Percentiles rank a stretch among this genome's conserved stretches.
phyloP scores from a whole-genome alignment of 108 stramenopile genomes.

The Epithemia pelagica region DNA sequence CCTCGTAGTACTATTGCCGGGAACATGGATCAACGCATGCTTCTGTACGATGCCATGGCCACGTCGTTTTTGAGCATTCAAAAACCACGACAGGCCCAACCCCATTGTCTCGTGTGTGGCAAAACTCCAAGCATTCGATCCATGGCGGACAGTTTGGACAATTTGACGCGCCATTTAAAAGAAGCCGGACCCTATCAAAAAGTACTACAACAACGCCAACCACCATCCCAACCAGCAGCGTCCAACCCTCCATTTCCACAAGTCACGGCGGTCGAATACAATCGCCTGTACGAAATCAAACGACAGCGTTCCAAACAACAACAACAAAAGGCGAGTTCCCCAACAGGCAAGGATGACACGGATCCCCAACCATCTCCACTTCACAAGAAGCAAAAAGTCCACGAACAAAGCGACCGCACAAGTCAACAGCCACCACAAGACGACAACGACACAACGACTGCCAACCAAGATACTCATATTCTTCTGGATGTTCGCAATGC shows the following conservation, averaged over 20 bases:
- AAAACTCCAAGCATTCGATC: conserved; percentile 45
- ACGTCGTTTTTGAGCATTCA: conserved; percentile 73
- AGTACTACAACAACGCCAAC: conserved; percentile 23
- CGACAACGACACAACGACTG: not conserved
- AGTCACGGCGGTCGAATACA: not conserved
- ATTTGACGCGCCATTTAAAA: conserved; percentile 27
- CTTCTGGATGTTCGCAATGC: conserved; percentile 70
- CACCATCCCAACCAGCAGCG: not conserved
- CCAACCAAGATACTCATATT: conserved; percentile 38
- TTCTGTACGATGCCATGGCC: conserved; percentile 70
- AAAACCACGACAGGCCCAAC: conserved; percentile 49
- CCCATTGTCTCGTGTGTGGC: conserved; percentile 68
- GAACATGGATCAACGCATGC: conserved; percentile 62
- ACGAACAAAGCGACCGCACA: not conserved
- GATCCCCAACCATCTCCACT: too few species aligned
- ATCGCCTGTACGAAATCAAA: not conserved
- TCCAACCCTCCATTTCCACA: conserved; percentile 21
- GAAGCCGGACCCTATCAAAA: conserved; percentile 25
- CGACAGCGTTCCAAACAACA: too few species aligned
- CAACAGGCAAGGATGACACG: too few species aligned
- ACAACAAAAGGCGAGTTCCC: too few species aligned
- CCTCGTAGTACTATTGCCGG: not conserved
- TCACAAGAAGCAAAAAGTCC: too few species aligned
- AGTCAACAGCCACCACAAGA: not conserved
- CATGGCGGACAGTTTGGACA: conserved; percentile 53